Evolutionary conservation across 2,329 filamentous ascomycete genomes (phyloP).

Genomic region (Triangularia setosa): DNA sequence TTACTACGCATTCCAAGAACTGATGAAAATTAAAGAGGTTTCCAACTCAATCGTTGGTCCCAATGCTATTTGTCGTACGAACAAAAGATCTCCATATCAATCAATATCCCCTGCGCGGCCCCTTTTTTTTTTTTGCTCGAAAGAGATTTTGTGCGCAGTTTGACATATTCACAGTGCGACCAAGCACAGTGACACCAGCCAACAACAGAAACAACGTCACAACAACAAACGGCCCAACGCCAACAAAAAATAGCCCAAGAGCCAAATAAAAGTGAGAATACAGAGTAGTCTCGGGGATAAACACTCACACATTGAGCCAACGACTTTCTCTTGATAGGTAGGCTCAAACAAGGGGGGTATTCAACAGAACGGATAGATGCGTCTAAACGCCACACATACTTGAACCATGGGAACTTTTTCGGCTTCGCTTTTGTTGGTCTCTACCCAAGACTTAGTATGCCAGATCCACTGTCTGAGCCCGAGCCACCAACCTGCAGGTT

Average conservation of each 20-base stretch:
- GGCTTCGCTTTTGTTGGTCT: not conserved
- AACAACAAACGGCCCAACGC: not conserved
- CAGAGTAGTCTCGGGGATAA: not conserved
- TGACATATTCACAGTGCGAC: not conserved
- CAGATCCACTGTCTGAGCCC: not conserved
- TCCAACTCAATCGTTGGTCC: not conserved
- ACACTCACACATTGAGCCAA: not conserved
- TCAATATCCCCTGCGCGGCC: not conserved
- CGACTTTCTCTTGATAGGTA: not conserved
- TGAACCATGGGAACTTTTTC: not conserved
- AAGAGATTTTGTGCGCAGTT: not conserved
- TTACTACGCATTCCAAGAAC: not conserved
- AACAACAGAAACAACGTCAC: not conserved
- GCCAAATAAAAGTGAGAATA: not conserved
- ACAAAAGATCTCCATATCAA: not conserved
- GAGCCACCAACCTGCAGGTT: not conserved
- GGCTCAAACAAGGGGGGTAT: not conserved
- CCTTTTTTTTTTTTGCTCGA: not conserved
- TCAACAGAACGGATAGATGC: not conserved
- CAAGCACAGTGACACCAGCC: not conserved
- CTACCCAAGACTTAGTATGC: too few relatives aligned
- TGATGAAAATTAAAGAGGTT: too few relatives aligned
- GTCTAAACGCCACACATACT: not conserved
- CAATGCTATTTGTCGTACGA: not conserved
- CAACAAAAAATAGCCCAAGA: not conserved